Conservation (phyloP, 2,329 filamentous ascomycete genomes). For the Aspergillus sp. region DNA sequence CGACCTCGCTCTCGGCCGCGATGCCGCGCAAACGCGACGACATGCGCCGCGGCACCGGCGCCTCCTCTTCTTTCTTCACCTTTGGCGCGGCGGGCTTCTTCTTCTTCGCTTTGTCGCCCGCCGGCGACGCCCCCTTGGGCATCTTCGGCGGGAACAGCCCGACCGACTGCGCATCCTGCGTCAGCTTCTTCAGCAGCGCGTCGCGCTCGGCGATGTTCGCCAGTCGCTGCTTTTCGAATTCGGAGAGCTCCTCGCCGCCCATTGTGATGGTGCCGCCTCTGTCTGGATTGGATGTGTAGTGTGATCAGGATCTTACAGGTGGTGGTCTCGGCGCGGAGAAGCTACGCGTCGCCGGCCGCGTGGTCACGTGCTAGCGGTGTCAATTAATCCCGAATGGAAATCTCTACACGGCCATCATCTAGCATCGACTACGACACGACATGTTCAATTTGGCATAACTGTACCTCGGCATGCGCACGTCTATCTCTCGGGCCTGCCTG, state of each 20-base stretch:
- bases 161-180: conserved; percentile 64
- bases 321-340: neutral
- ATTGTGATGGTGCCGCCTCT: conserved; percentile 15
- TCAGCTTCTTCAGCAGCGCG: conserved; percentile 75
- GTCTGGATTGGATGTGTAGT: too few relatives aligned
- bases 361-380: neutral
- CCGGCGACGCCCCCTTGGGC: conserved; percentile 44
- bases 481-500: conserved; percentile 32
- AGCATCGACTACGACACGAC: too few relatives aligned
- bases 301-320: neutral
- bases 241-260: conserved; percentile 62
- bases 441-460: neutral
- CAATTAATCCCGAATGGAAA: neutral
- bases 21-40: conserved; percentile 63
- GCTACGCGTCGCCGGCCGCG: neutral
- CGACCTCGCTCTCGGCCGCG: conserved; percentile 64
- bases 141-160: conserved; percentile 61
- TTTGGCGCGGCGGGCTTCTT: conserved; percentile 49
- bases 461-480: conserved; percentile 27
- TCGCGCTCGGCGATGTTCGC: conserved; percentile 88
- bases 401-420: too few relatives aligned
- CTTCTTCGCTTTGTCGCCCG: conserved; percentile 50
- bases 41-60: conserved; percentile 55
- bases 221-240: conserved; percentile 80
- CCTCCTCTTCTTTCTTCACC: conserved; percentile 64